Evolutionary conservation across 1,139 yeast genomes (phyloP), one percentile per base, ranked within the genome.

Genomic region (Yamadazyma siamensis): DNA sequence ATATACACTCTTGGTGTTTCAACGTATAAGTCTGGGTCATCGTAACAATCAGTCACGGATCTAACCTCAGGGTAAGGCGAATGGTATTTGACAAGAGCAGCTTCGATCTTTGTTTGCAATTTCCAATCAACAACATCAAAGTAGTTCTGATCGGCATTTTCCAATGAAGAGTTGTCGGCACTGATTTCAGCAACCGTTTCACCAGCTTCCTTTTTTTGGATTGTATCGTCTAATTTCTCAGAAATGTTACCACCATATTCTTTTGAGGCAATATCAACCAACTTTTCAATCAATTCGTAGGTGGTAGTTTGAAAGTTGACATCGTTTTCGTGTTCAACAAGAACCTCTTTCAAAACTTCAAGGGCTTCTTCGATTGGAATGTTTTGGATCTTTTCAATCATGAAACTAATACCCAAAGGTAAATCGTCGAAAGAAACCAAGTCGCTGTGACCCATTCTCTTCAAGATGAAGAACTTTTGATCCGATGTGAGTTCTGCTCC

Each of bases 11-110:
- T 65, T 27, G 73, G 43, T 2, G 84, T 77, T 50, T 79, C 85
- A 38, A 65, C 62, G 4, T 75, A 72, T 21, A 65, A 54, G 4
- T 47, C 47, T 3, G 71, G 69, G 45, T 77, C 80, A 46, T 77
- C 83, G 27, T 50, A 54, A 9, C 80, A 75, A 27, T 68, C 71
- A 13, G 77, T 61, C 15, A 76, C 72, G 3, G 85, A 63, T 39
- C 86, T 63, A 2, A 80, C 83, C 49, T 78, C 84, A 4, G 80
- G 76, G 47, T 80, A 80, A 1, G 83, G 81, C 1, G 84, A 77
- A 52, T 70, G 72, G 47, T 60, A 77, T 27, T 70, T 60, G 31
- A 72, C 55, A 29, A 79, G 51, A 7, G 65, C 68, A 2, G 80
- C 80, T 33, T 65, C 64, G 24, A 69, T 46, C 35, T 56, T 60